Evolutionary conservation across 176 grass and related monocot species (phyloP), one percentile per base, ranked within the genome.

Genomic region (Lolium perenne): DNA sequence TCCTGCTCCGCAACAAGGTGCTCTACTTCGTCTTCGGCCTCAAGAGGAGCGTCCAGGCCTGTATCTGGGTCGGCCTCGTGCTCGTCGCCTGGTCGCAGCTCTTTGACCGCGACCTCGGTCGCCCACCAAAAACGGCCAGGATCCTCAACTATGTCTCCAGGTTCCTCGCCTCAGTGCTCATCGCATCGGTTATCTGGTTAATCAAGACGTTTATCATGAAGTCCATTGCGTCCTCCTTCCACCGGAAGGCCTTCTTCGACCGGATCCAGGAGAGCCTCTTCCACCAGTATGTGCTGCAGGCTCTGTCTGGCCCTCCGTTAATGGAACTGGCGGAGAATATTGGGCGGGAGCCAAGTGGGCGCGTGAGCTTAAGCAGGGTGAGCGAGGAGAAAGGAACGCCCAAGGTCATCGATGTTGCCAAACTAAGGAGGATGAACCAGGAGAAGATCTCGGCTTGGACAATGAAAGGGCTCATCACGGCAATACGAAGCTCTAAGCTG

Each of bases 371-470:
- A 70, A 80, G 86, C 79, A 93, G 54, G 61, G 49, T 6, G 2
- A 92, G 88, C 71, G 87, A 96, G 40, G 88, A 96, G 38, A 90
- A 92, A 83, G 82, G 90, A 13, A 65, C 49, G 1, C 81, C 85
- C 0, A 91, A 64, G 16, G 86, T 89, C 4, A 99, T 99, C 14
- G 94, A 99, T 90, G 63, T 92, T 1, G 58, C 53, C 3, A 94
- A 92, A 62, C 89, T 99, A n/a, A 90, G 88, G 51, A 99, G 49
- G 84, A 91, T 99, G 92, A 94, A 75, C 64, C 94, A 94, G 62
- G 94, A 91, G 84, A 99, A 88, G 92, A 91, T 99, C 38, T 96
- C 97, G 2, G 97, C 97, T 40, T 94, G 90, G 94, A 99, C 92
- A 15, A 96, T 99, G 97, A 99, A 84, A 84, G 88, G 85, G 7